phyloP scores from a whole-genome alignment of 176 grass and related monocot species.

The Pharus latifolius region DNA sequence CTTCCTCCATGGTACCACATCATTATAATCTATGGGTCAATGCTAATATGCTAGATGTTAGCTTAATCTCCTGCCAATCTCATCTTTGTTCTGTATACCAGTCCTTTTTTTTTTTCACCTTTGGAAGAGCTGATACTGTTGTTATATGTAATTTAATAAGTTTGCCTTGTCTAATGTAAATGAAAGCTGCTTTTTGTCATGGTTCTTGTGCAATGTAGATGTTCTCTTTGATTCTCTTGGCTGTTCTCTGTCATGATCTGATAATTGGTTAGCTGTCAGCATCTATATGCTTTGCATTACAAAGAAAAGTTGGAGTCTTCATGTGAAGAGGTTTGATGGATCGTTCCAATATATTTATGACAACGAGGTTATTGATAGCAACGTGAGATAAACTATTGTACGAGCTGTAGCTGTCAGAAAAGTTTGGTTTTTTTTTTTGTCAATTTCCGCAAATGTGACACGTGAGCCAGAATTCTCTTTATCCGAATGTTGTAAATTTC shows the following conservation, averaged over 20 bases:
- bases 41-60: slow-evolving; percentile 6
- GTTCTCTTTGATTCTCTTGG: not conserved
- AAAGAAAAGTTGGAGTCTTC: not conserved
- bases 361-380: not conserved
- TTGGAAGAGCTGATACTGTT: slow-evolving; percentile 1
- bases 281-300: not conserved
- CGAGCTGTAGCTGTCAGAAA: no score
- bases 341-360: not conserved
- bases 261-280: not conserved
- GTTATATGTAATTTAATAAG: slow-evolving; percentile 14
- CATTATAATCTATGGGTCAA: not conserved
- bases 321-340: not conserved
- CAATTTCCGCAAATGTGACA: no score
- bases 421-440: no score
- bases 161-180: slow-evolving; percentile 30
- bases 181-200: slow-evolving; percentile 20
- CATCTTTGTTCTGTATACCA: not conserved
- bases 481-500: no score
- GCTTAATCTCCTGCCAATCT: not conserved
- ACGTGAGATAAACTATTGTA: no score
- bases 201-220: not conserved
- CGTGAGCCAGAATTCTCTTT: no score
- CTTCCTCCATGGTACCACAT: not conserved
- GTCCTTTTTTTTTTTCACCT: not conserved
- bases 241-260: not conserved